Conservation (phyloP, 371 early-diverging fungal genomes). For the Rhizopus sp. region DNA sequence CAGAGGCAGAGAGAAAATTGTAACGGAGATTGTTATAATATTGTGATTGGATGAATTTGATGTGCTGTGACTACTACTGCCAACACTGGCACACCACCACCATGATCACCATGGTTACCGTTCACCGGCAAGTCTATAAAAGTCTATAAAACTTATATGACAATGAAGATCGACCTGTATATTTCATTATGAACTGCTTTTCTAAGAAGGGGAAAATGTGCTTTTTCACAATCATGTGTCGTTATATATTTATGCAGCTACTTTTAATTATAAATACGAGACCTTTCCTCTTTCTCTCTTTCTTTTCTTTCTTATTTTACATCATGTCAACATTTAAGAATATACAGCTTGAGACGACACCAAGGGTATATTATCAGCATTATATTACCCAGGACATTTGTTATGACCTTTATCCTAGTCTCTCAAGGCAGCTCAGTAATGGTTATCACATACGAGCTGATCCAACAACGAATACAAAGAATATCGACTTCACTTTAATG, state of each 20-base stretch:
- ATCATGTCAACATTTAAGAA: conserved; percentile 13
- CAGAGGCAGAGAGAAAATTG: neutral
- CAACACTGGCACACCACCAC: neutral
- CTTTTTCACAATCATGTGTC: neutral
- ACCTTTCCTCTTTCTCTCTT: conserved; percentile 8
- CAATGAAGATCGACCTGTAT: no score
- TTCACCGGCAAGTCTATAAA: no score
- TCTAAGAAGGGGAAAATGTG: no score
- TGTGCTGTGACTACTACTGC: neutral
- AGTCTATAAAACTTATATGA: no score
- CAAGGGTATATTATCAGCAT: conserved; percentile 39
- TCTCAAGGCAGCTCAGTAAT: conserved; percentile 40
- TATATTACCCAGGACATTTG: conserved; percentile 33
- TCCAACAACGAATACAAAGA: conserved; percentile 18
- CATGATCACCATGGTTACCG: no score
- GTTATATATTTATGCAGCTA: neutral
- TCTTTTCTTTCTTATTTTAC: neutral
- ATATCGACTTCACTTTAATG: conserved; percentile 25
- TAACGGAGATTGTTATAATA: neutral
- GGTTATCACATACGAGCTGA: conserved; percentile 28
- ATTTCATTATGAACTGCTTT: no score
- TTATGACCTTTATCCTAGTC: conserved; percentile 45
- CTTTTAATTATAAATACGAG: neutral
- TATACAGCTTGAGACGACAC: conserved; percentile 42
- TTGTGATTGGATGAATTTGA: neutral